Evolutionary conservation across 345 rosid genomes (phyloP).

Genomic region (Carallia brachiata): DNA sequence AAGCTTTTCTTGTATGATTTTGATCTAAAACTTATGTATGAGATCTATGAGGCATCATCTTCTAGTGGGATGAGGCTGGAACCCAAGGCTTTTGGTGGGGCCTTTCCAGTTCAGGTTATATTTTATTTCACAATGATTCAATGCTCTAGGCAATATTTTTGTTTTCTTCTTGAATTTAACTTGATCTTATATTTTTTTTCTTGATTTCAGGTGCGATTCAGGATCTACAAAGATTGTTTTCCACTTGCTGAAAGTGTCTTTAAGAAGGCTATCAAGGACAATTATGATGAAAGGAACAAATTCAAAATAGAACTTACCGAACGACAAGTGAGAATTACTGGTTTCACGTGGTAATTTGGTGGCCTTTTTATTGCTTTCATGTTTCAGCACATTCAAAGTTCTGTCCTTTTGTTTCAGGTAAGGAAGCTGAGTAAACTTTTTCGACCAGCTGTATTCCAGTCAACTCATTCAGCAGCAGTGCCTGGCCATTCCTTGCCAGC

Average conservation of each 20-base stretch:
- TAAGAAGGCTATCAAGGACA: too few relatives aligned
- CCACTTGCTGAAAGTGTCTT: too few relatives aligned
- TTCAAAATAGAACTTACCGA: slow-evolving; percentile 69
- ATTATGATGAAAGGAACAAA: background rate
- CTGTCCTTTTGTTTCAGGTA: slow-evolving; percentile 43
- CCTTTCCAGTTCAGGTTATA: slow-evolving; percentile 86
- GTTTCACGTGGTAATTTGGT: slow-evolving; percentile 18
- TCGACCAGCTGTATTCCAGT: slow-evolving; percentile 46
- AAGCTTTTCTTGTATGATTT: slow-evolving; percentile 88
- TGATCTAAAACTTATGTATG: slow-evolving; percentile 85
- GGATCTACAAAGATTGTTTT: too few relatives aligned
- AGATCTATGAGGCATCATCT: slow-evolving; percentile 76
- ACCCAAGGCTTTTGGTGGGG: slow-evolving; percentile 85
- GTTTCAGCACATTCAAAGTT: slow-evolving; percentile 2
- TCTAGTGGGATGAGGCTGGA: slow-evolving; percentile 79
- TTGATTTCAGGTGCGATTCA: too few relatives aligned
- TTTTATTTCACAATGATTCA: background rate
- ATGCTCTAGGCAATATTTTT: too few relatives aligned
- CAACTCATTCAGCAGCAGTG: slow-evolving; percentile 15
- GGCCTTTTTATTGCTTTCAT: slow-evolving; percentile 6
- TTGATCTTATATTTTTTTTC: too few relatives aligned
- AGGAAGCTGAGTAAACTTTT: slow-evolving; percentile 66
- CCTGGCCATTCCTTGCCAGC: slow-evolving; percentile 4
- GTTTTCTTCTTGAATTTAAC: too few relatives aligned
- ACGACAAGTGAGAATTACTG: slow-evolving; percentile 48